Base-by-base conservation (phyloP, 257 asterid species). In the Mitragyna speciosa region DNA sequence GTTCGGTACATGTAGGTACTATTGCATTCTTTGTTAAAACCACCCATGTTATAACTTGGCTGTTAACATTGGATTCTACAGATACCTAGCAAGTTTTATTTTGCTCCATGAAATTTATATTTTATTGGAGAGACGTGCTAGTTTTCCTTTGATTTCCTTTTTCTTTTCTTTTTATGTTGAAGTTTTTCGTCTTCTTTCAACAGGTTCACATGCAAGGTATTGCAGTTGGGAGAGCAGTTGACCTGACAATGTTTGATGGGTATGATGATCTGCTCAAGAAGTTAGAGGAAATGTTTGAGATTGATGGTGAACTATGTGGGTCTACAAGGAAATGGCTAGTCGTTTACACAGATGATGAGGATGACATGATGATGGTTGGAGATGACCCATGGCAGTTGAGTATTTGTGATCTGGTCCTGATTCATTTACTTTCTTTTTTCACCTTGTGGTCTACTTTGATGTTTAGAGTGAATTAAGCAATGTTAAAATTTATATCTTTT, bases 331-430 rank as follows among this genome's bases (percentile, higher is more conserved):
- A 96, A 84, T 96, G 99, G 99, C 94, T 91, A 88, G 99, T 96
- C 48, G 96, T 96, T 78, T 96, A 91, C 88, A 91, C 98, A 20
- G 99, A 96, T 83, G 90, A 92, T 72, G 99, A 96, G 87, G 97
- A 92, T 71, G 99, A 96, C 90, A 93, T 89, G 91, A 96, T 96
- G 99, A 92, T 92, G 99, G 99, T 95, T 79, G 99, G 99, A 79
- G 99, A 95, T 77, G 99, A 95, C 80, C 99, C 99, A 33, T 95
- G 99, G 99, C 99, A 90, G 99, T 95, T 91, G 82, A 92, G 97
- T 92, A 84, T 31, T 72, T 30, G 31, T 72, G 22, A 43, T 75
- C 8, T 80, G 43, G 49, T 72, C 59, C 41, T 82, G n/a, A 72
- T 77, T 59, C 65, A 36, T 69, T 12, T 63, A 63, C 36, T 63